These are phyloP conservation scores for Mycena sp. DNA, from an alignment of 1,284 basidiomycete species.

Conservation along the genomic window DNA sequence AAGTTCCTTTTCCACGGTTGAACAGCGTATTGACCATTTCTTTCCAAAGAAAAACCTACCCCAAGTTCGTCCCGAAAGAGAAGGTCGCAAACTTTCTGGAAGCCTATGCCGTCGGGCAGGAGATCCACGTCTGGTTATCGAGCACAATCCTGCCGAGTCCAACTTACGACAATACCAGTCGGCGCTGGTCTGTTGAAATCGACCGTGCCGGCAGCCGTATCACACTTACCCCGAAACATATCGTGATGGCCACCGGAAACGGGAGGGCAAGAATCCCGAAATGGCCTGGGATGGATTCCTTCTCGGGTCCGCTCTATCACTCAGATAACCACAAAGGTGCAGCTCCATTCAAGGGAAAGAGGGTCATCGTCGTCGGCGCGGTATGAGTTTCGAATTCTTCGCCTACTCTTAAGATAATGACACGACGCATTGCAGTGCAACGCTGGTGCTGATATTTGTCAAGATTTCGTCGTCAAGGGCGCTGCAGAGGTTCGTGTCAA, in stretches of 20 bases:
- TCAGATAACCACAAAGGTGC: constrained; percentile 40
- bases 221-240: constrained; percentile 8
- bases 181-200: constrained; percentile 25
- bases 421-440: constrained; percentile 31
- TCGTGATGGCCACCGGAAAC: constrained; percentile 25
- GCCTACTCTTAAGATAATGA: neutral
- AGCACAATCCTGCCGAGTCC: constrained; percentile 34
- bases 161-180: constrained; percentile 36
- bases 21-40: constrained; percentile 32
- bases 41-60: constrained; percentile 48
- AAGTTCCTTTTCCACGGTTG: neutral
- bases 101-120: constrained; percentile 18
- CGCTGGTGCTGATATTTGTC: constrained; percentile 48
- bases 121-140: constrained; percentile 21
- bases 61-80: constrained; percentile 35
- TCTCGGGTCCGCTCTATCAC: constrained; percentile 17
- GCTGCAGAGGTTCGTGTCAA: constrained; percentile 6
- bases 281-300: constrained; percentile 34
- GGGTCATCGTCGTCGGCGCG: constrained; percentile 50
- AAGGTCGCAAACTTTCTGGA: constrained; percentile 25
- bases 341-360: constrained; percentile 40
- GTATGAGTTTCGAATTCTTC: constrained; percentile 25
- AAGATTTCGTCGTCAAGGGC: constrained; percentile 38
- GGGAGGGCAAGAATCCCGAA: constrained; percentile 43
- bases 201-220: constrained; percentile 17